Base-by-base conservation (phyloP, 148 eudicot genomes). In the Persicaria maculosa region DNA sequence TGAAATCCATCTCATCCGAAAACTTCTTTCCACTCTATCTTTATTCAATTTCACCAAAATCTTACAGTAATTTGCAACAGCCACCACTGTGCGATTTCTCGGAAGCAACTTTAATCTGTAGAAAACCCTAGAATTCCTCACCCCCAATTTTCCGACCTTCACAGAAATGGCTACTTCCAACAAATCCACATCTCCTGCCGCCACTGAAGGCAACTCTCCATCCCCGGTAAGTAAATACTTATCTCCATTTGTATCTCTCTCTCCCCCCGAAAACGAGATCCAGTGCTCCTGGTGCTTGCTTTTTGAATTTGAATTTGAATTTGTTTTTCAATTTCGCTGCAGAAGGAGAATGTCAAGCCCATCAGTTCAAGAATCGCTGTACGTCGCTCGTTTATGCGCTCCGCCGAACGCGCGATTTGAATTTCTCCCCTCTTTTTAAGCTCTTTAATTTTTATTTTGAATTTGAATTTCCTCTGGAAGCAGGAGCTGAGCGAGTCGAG, bases 401-500 rank as follows among this genome's bases (percentile, higher is more conserved):
- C 11, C 62, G 6, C 12, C 22, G n/a, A 40, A 14, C 40, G 15
- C 55, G 4, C 44, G 11, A n/a, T 55, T 76, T 44, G 45, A 44
- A 58, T 19, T 36, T 43, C 44, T 22, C 11, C 12, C 14, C 72
- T 47, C 15, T 53, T 59, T 4, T 47, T 7, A 68, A n/a, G 10
- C 15, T 17, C 4, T 17, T 46, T 22, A 31, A 12, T 50, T 44
- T 36, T 59, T 19, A 4, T 67, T 47, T 72, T 7, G 68, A 1
- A 2, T 47, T 72, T 7, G 68, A 1, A 2, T 44, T 22, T 44
- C 72, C 50, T 48, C 78, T 74, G 44, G 54, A 17, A 6, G 12
- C 73, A 93, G 94, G 97, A 91, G 74, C 70, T 93, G 85, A 84
- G 58, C 59, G 91, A 89, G 74, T 91, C 95, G 40, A 83, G 97